These are phyloP conservation scores for Penicillium sp. DNA, from an alignment of 2,329 filamentous ascomycete species.

Conservation along the genomic window DNA sequence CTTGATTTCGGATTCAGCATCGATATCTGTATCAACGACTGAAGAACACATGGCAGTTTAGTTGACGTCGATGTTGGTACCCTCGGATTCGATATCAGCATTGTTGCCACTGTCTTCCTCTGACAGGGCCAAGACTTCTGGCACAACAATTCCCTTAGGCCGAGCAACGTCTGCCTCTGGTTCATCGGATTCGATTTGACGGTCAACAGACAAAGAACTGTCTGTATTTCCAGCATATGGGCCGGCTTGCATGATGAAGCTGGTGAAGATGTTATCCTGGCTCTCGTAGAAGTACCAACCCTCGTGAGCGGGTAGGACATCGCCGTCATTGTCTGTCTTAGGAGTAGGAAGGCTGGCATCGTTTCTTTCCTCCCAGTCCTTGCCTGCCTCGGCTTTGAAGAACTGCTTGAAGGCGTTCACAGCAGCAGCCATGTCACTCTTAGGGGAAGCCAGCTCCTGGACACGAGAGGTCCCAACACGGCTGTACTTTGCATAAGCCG, in stretches of 20 bases:
- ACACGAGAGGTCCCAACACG: conserved; percentile 38
- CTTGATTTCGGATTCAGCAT: too few relatives aligned
- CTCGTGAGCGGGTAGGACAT: conserved; percentile 33
- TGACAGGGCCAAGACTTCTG: not conserved
- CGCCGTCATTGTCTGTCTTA: conserved; percentile 35
- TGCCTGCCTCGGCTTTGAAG: conserved; percentile 64
- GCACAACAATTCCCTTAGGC: not conserved
- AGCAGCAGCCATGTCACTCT: conserved; percentile 48
- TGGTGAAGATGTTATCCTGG: conserved; percentile 30
- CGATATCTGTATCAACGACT: not conserved
- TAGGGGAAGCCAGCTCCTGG: conserved; percentile 42
- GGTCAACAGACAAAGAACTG: not conserved
- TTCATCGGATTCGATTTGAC: not conserved
- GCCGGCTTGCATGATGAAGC: conserved; percentile 26
- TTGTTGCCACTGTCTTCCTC: not conserved
- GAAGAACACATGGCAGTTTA: not conserved
- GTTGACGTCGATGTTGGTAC: not conserved
- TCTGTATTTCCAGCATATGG: not conserved
- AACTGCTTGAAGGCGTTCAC: conserved; percentile 61
- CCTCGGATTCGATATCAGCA: not conserved
- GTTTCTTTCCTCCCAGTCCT: conserved; percentile 62
- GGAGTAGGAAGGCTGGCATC: conserved; percentile 26
- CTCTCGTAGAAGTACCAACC: conserved; percentile 42
- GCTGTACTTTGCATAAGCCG: conserved; percentile 60
- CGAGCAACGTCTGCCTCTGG: not conserved